phyloP scores from a whole-genome alignment of 2,329 filamentous ascomycete species.

The Blumeria graminis region DNA sequence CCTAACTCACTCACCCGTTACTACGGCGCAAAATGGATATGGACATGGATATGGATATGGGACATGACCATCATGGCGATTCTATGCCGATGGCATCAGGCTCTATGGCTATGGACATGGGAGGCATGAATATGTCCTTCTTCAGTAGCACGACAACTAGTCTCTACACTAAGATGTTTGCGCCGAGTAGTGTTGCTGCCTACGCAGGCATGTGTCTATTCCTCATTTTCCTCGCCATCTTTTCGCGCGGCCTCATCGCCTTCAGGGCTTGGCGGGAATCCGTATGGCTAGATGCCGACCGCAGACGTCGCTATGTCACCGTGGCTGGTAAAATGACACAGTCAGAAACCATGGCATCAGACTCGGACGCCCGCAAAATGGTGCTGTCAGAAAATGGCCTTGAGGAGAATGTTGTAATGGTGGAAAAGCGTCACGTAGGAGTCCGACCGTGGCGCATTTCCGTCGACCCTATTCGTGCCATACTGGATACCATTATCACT shows the following conservation, averaged over 20 bases:
- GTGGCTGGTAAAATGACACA: slow-evolving; percentile 32
- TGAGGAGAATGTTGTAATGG: slow-evolving; percentile 57
- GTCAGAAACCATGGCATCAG: slow-evolving; percentile 4
- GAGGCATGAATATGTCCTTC: slow-evolving; percentile 34
- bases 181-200: slow-evolving; percentile 38
- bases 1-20: no score
- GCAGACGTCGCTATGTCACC: slow-evolving; percentile 52
- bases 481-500: slow-evolving; percentile 45
- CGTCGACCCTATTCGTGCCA: slow-evolving; percentile 51
- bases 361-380: slow-evolving; percentile 24
- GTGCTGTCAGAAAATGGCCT: no score
- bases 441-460: slow-evolving; percentile 56
- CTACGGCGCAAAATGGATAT: background rate
- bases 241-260: slow-evolving; percentile 49
- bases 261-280: slow-evolving; percentile 37
- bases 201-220: slow-evolving; percentile 90
- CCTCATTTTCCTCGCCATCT: slow-evolving; percentile 48
- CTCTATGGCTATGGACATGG: slow-evolving; percentile 23
- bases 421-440: slow-evolving; percentile 29
- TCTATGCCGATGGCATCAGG: slow-evolving; percentile 14
- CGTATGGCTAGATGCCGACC: slow-evolving; percentile 44
- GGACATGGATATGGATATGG: background rate
- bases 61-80: slow-evolving; percentile 4
- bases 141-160: slow-evolving; percentile 35
- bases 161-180: slow-evolving; percentile 48